These are phyloP conservation scores for Westerdykella aurantiaca DNA, from an alignment of 2,329 filamentous ascomycete genomes.

Conservation along the genomic window DNA sequence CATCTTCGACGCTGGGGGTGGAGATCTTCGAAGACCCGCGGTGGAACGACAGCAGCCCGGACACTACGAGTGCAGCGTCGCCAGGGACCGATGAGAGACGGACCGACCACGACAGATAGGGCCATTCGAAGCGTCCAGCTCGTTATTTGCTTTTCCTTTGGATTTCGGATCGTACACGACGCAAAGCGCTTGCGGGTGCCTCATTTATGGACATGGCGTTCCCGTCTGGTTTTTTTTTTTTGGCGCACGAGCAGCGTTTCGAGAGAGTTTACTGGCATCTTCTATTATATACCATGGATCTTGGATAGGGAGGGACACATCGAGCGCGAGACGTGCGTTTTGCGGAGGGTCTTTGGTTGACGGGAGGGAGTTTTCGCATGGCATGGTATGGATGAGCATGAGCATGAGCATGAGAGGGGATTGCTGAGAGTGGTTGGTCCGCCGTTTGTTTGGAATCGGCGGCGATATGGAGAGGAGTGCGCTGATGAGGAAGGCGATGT, in stretches of 20 bases:
- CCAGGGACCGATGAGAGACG: slow-evolving; percentile 1
- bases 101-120: slow-evolving; percentile 30
- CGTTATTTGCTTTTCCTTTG: slow-evolving; percentile 15
- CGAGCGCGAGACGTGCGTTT: too few species aligned
- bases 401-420: slow-evolving; percentile 24
- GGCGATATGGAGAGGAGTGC: slow-evolving; percentile 4
- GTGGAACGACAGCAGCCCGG: too few species aligned
- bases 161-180: slow-evolving; percentile 5
- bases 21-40: neutral
- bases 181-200: neutral
- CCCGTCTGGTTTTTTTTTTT: too few species aligned
- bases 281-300: neutral
- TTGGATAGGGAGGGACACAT: too few species aligned
- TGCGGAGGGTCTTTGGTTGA: slow-evolving; percentile 9
- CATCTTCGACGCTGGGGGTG: slow-evolving; percentile 14
- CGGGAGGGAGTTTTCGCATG: slow-evolving; percentile 12
- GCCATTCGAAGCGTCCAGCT: neutral
- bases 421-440: slow-evolving; percentile 9
- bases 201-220: too few species aligned
- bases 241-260: neutral
- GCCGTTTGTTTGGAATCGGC: slow-evolving; percentile 8
- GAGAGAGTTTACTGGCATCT: too few species aligned
- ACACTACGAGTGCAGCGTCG: too few species aligned
- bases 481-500: too few species aligned
- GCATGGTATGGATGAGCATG: too few species aligned